Percentiles rank a stretch among this genome's conserved stretches.
These are phyloP conservation scores for Phoenix dactylifera DNA, from an alignment of 176 grass and related monocot species.

Conservation along the genomic window DNA sequence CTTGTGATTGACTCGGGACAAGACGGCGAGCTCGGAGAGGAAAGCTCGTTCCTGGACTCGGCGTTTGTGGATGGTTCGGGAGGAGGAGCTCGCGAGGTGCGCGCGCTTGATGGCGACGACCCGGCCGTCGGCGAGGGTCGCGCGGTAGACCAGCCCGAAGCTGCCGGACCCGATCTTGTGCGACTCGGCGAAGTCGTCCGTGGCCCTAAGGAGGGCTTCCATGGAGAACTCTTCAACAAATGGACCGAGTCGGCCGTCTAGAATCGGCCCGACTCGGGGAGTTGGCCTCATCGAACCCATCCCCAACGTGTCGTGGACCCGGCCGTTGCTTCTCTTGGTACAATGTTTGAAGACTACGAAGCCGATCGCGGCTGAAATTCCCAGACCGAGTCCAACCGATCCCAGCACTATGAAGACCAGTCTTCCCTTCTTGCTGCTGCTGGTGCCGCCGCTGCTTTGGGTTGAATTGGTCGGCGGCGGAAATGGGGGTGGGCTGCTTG, in stretches of 20 bases:
- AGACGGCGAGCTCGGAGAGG: conserved; percentile 41
- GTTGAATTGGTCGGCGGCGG: too few species aligned
- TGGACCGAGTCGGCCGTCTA: too few species aligned
- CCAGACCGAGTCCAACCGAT: conserved; percentile 2
- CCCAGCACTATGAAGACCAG: background rate
- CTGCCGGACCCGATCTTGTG: conserved; percentile 65
- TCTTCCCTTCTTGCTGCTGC: too few species aligned
- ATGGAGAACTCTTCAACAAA: conserved; percentile 52
- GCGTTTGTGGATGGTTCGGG: background rate
- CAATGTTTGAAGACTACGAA: background rate
- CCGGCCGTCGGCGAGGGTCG: conserved; percentile 48
- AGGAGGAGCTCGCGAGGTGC: conserved; percentile 11
- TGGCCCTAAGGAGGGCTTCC: conserved; percentile 30
- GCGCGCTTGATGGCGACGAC: conserved; percentile 72
- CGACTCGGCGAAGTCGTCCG: conserved; percentile 44
- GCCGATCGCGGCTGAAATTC: background rate
- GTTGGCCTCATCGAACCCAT: conserved; percentile 49
- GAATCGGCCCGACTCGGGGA: too few species aligned
- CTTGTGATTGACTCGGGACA: conserved; percentile 15
- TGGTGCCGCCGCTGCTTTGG: too few species aligned
- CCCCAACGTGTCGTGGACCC: conserved; percentile 11
- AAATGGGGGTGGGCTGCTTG: background rate
- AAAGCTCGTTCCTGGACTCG: conserved; percentile 58
- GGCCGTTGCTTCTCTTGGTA: background rate
- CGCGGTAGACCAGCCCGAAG: conserved; percentile 80